phyloP scores from a whole-genome alignment of 495 filamentous ascomycete species.

The Glarea lozoyensis region DNA sequence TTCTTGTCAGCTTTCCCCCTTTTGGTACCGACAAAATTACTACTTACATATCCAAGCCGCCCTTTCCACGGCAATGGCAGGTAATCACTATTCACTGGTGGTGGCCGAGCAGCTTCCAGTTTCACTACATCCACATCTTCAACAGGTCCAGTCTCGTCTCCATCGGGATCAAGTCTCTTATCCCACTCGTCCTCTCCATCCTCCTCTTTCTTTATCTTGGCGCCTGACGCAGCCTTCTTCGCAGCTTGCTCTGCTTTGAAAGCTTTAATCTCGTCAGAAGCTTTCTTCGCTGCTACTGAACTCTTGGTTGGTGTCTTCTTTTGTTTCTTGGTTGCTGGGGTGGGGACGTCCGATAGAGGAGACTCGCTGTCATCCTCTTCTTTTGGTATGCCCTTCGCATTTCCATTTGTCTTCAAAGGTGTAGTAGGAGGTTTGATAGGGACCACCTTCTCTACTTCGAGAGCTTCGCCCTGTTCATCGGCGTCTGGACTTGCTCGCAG shows the following conservation, averaged over 20 bases:
- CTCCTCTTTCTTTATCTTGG: constrained; percentile 15
- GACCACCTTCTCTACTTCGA: constrained; percentile 18
- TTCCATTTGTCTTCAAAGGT: constrained; percentile 3
- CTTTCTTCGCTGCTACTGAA: constrained; percentile 32
- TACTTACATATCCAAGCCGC: constrained; percentile 75
- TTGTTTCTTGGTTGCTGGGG: constrained; percentile 6
- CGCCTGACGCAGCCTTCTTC: constrained; percentile 16
- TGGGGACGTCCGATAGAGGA: constrained; percentile 10
- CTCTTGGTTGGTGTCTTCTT: constrained; percentile 29
- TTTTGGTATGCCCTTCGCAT: neutral
- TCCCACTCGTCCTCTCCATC: constrained; percentile 14
- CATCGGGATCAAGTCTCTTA: constrained; percentile 26
- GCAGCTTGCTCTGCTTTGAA: constrained; percentile 20
- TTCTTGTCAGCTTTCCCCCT: constrained; percentile 14
- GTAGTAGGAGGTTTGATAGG: neutral
- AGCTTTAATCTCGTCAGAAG: constrained; percentile 27
- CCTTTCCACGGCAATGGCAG: constrained; percentile 92
- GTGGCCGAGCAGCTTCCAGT: constrained; percentile 28
- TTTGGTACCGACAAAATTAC: constrained; percentile 1
- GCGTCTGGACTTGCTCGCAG: constrained; percentile 35
- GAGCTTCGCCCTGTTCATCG: constrained; percentile 26
- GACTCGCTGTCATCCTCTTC: constrained; percentile 9
- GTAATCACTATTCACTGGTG: constrained; percentile 77
- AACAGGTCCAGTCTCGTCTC: constrained; percentile 28
- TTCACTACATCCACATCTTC: constrained; percentile 23